Conservation (phyloP, 371 early-diverging fungal species). For the Mucor circinelloides region DNA sequence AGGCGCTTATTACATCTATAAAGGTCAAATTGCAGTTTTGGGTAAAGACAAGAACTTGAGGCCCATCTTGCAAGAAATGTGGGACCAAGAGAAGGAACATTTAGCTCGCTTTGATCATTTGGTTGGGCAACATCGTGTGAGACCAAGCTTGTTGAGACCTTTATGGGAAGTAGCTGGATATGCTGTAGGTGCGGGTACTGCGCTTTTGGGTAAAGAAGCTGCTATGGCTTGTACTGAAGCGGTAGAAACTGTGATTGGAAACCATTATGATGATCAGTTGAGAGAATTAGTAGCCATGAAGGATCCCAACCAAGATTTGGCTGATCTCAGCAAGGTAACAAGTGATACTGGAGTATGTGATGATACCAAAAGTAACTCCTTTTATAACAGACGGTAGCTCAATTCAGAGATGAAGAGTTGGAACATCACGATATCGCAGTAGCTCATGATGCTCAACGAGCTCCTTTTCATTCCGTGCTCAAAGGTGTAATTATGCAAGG, state of each 20-base stretch:
- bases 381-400: constrained; percentile 55
- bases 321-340: constrained; percentile 66
- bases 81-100: constrained; percentile 92
- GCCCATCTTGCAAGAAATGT: constrained; percentile 89
- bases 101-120: constrained; percentile 77
- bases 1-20: constrained; percentile 94
- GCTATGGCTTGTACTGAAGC: constrained; percentile 99
- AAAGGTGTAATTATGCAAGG: constrained; percentile 78
- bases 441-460: constrained; percentile 83
- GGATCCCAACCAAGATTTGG: constrained; percentile 62
- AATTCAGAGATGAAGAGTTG: constrained; percentile 94
- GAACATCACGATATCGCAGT: constrained; percentile 94
- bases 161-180: constrained; percentile 90
- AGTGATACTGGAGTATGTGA: neutral
- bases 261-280: constrained; percentile 94
- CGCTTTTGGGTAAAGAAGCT: constrained; percentile 89
- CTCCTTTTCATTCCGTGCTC: constrained; percentile 75
- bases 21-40: constrained; percentile 89
- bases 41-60: constrained; percentile 71
- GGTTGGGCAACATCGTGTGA: constrained; percentile 74
- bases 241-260: constrained; percentile 96
- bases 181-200: constrained; percentile 86
- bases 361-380: neutral
- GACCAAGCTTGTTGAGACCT: constrained; percentile 87
- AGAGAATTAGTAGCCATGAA: constrained; percentile 68